Evolutionary conservation across 345 rosid species (phyloP).

Genomic region (Sonneratia alba): DNA sequence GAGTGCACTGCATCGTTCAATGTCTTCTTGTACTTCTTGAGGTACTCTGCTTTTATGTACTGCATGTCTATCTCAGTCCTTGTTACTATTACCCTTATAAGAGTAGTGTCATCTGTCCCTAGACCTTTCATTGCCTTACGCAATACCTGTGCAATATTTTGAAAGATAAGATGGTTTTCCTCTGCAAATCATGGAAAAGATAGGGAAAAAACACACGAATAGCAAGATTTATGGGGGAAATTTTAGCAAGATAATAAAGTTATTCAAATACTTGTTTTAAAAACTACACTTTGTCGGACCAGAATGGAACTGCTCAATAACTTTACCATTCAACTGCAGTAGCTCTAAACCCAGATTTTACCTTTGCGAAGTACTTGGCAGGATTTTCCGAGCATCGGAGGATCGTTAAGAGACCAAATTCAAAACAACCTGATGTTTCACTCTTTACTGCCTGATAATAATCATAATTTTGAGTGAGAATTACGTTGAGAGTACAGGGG

Average conservation of each 20-base stretch:
- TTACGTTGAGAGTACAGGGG: neutral
- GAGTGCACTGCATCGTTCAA: conserved; percentile 51
- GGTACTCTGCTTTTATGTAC: conserved; percentile 51
- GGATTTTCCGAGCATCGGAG: conserved; percentile 49
- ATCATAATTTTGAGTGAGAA: neutral
- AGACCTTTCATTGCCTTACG: conserved; percentile 56
- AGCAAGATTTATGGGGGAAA: neutral
- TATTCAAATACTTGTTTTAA: too few species aligned
- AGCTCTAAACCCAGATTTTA: conserved; percentile 10
- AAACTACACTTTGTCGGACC: too few species aligned
- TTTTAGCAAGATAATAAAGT: neutral
- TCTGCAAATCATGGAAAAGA: neutral
- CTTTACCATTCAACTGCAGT: neutral
- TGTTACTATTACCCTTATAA: conserved; percentile 50
- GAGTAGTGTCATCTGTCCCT: conserved; percentile 47
- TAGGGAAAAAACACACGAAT: neutral
- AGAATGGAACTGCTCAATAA: too few species aligned
- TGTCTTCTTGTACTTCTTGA: conserved; percentile 45
- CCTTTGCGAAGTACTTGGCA: conserved; percentile 46
- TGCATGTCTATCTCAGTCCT: conserved; percentile 73
- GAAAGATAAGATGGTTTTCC: neutral
- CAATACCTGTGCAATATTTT: conserved; percentile 27
- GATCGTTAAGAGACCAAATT: conserved; percentile 39
- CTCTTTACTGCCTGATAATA: conserved; percentile 42
- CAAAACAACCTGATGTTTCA: conserved; percentile 57